phyloP scores from a whole-genome alignment of 805 yeast genomes.

The Yarrowia sp. region DNA sequence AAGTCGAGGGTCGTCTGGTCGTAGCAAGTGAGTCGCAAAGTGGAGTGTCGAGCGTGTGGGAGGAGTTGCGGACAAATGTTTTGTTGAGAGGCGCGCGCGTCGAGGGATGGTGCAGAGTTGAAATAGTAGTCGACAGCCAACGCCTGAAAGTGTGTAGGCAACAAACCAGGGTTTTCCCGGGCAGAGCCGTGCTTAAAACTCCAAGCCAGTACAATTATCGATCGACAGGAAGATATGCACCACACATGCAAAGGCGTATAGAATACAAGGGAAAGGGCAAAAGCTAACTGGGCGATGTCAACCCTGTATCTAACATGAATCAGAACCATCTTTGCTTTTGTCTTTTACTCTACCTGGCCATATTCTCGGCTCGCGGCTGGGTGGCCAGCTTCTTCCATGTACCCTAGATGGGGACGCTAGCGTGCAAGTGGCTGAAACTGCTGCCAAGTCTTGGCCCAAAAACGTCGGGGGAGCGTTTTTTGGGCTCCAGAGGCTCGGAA shows the following conservation, averaged over 20 bases:
- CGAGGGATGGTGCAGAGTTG: not conserved
- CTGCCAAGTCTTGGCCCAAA: no score
- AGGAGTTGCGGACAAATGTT: no score
- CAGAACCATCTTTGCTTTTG: not conserved
- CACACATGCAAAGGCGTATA: constrained; percentile 16
- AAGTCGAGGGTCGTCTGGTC: no score
- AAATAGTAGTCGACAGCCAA: not conserved
- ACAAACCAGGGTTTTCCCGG: not conserved
- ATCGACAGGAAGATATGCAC: constrained; percentile 23
- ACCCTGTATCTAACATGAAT: constrained; percentile 10
- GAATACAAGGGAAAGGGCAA: constrained; percentile 17
- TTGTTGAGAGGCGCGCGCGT: no score
- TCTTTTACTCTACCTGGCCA: not conserved
- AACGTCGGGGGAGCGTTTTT: no score
- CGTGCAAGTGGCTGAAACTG: no score
- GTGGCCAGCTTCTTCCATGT: not conserved
- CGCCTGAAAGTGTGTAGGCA: not conserved
- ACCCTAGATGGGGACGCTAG: not conserved
- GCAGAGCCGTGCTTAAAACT: constrained; percentile 21
- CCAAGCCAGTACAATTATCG: not conserved
- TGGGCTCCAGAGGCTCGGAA: no score
- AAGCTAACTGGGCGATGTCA: constrained; percentile 2
- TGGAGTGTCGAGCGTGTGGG: no score
- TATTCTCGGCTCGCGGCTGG: constrained; percentile 7
- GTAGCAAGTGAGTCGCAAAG: no score